Base-by-base conservation (phyloP, 2,329 filamentous ascomycete genomes). In the Exophiala aquamarina region DNA sequence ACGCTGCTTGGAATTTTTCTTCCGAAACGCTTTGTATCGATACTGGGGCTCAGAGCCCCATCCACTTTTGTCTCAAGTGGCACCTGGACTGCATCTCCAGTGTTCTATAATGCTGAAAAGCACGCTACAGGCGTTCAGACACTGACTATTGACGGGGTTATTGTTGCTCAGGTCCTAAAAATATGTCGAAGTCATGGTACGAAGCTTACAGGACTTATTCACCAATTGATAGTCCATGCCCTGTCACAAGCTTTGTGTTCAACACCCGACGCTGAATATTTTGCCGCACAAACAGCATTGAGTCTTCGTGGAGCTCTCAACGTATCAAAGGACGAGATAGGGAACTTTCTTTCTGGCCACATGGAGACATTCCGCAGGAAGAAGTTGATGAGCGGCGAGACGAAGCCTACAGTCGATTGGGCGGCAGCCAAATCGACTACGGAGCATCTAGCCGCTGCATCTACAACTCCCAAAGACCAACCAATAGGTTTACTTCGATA, bases 401-500 rank as follows among this genome's bases (percentile, higher is more conserved):
- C 6, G 37, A 34, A n/a, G 41, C 54, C 14, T 44, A 48, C 1
- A 56, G 60, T 10, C 55, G 55, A 5, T 32, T 76, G 73, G 73
- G 19, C 29, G 1, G 50, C 56, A 2, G 67, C 68, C 1, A 52
- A 60, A 7, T 43, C 38, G 2, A 62, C 62, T 10, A 72, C 70
- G 0, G 52, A 57, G 13, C 39, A 47, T 1, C 58, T 76, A 1
- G 63, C 64, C 4, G 53, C 63, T 23, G 52, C 59, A 14, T 64
- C 66, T 1, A 52, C 50, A 0, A 64, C 57, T 0, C 55, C 70
- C 0, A 52, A 63, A 4, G 66, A 73, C 32, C 71, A 73, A 44
- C 48, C 72, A 1, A 62, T 75, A 8, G 72, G 70, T 0, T 54
- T 77, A 8, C 57, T 77, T 28, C 56, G 63, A 44, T 76, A 75